Base-by-base conservation (phyloP, 2,329 filamentous ascomycete species). In the Cladosporium sp. region DNA sequence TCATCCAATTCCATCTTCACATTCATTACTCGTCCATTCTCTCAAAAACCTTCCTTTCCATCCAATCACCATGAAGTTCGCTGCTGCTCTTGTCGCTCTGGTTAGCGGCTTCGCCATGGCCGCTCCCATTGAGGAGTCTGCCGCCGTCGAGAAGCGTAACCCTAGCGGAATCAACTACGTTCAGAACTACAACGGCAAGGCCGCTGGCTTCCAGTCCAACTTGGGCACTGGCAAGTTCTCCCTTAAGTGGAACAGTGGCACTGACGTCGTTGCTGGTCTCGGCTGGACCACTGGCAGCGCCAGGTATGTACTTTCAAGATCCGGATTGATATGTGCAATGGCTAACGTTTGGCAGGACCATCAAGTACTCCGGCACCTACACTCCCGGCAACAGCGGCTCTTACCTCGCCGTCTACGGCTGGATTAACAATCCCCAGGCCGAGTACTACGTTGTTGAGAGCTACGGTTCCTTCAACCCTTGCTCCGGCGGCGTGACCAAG, bases 381-480 rank as follows among this genome's bases (percentile, higher is more conserved):
- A 70, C 66, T 34, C 73, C 76, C 63, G 77, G 77, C 63, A 81
- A 80, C 70, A 84, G 84, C 76, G 73, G 73, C 30, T 65, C 58
- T 39, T 86, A 86, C 73, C 79, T 87, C 21, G 77, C 84, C 13
- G 75, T 87, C 11, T 87, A 87, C 70, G 84, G 85, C 49, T 87
- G 85, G 84, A 84, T 81, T 1, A 77, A 73, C 26, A 80, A 78
- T 71, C 83, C 83, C 1, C 56, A 65, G 18, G 63, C 63, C 14
- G 84, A 86, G 70, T 86, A 86, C 77, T 87, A 87, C 76, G 81
- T 87, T 64, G 79, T 86, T 67, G 85, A 87, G 56, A 25, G 79
- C 11, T 83, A 81, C 72, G 83, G 82, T 66, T 78, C 78, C 56
- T 81, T 84, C 70, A 78, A 82, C 56, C 65, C 68, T 6, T 67